Conservation (phyloP, 257 asterid genomes). For the Perilla frutescens region DNA sequence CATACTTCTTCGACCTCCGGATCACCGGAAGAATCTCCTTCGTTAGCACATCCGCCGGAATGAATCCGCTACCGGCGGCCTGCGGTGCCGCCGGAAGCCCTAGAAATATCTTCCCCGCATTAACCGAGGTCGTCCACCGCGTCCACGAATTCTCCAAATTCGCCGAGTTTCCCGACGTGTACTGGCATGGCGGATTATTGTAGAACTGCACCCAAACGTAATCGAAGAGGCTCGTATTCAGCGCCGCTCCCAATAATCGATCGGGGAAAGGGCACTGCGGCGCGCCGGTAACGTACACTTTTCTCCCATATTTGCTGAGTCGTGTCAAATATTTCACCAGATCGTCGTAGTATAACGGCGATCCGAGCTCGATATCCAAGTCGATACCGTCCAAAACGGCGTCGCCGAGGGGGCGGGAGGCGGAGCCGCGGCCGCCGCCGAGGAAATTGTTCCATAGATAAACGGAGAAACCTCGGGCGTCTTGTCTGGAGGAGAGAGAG, state of each 20-base stretch:
- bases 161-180: constrained; percentile 43
- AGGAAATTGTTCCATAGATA: constrained; percentile 70
- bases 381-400: constrained; percentile 73
- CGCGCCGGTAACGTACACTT: constrained; percentile 61
- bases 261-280: constrained; percentile 90
- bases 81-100: constrained; percentile 64
- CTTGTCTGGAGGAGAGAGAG: constrained; percentile 56
- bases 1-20: constrained; percentile 50
- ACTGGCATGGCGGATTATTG: constrained; percentile 69
- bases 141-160: constrained; percentile 52
- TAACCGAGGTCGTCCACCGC: constrained; percentile 51
- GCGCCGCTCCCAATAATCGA: constrained; percentile 48
- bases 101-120: constrained; percentile 54
- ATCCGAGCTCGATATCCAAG: constrained; percentile 66
- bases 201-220: constrained; percentile 79
- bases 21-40: constrained; percentile 60
- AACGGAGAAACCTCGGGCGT: constrained; percentile 51
- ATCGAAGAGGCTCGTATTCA: constrained; percentile 58
- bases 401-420: constrained; percentile 62
- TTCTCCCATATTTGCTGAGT: constrained; percentile 32
- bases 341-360: constrained; percentile 50
- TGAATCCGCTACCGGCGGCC: constrained; percentile 76
- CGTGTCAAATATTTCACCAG: constrained; percentile 51
- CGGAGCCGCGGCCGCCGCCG: constrained; percentile 47
- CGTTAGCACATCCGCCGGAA: constrained; percentile 53